Base-by-base conservation (phyloP, 495 filamentous ascomycete genomes). In the Bacidia rubella region DNA sequence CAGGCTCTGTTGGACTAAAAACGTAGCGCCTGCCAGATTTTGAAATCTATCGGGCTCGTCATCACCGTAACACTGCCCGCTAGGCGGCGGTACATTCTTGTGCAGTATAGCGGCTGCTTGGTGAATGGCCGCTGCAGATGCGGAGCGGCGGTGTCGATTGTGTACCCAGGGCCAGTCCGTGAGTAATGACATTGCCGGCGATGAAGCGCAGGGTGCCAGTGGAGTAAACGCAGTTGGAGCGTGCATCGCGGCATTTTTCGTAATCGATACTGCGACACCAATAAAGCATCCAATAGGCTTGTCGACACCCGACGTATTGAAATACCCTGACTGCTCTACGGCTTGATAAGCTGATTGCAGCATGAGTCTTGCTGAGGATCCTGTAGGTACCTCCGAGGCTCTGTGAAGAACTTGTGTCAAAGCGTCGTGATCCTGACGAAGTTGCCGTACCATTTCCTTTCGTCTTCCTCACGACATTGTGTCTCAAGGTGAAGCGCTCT, bases 331-430 rank as follows among this genome's bases (percentile, higher is more conserved):
- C 59, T 68, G 65, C 48, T 75, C 71, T 0, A 76, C 52, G 1
- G 72, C 68, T 53, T 79, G 68, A 39, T 78, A 78, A 1, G 68
- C 63, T 0, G 64, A 58, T 27, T 78, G 69, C 2, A 79, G 68
- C n/a, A n/a, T n/a, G n/a, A n/a, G n/a, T n/a, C n/a, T n/a, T n/a
- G n/a, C n/a, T n/a, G n/a, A n/a, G n/a, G n/a, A n/a, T n/a, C n/a
- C n/a, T n/a, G n/a, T n/a, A n/a, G n/a, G n/a, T n/a, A n/a, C n/a
- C n/a, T n/a, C n/a, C n/a, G n/a, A n/a, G n/a, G n/a, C n/a, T n/a
- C n/a, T n/a, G n/a, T n/a, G n/a, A n/a, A n/a, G n/a, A n/a, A n/a
- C n/a, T n/a, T n/a, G n/a, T n/a, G n/a, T n/a, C n/a, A n/a, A n/a
- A n/a, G n/a, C n/a, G n/a, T n/a, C n/a, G n/a, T n/a, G n/a, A n/a